These are phyloP conservation scores for Trichosporon coremiiforme DNA, from an alignment of 1,284 basidiomycete genomes.

Conservation along the genomic window DNA sequence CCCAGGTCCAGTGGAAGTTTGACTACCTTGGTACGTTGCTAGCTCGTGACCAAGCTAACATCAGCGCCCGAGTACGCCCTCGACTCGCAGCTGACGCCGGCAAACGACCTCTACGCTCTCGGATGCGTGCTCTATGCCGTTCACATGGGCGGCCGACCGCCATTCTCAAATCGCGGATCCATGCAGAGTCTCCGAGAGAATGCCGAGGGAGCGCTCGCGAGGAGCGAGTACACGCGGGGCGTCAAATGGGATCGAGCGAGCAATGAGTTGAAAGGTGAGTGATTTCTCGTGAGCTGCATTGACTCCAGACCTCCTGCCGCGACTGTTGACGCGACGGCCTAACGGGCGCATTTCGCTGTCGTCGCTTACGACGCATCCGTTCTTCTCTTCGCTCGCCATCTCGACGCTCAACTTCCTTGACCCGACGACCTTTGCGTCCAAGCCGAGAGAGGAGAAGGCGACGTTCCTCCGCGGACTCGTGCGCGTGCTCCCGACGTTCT, in stretches of 20 bases:
- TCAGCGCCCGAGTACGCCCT: conserved; percentile 92
- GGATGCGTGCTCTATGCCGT: conserved; percentile 88
- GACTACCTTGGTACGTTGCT: conserved; percentile 80
- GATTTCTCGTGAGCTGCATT: background rate
- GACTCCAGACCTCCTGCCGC: conserved; percentile 68
- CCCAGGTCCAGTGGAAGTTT: conserved; percentile 85
- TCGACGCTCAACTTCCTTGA: conserved; percentile 96
- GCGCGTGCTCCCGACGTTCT: conserved; percentile 80
- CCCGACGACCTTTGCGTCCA: conserved; percentile 89
- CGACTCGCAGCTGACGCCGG: conserved; percentile 79
- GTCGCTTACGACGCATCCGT: conserved; percentile 76
- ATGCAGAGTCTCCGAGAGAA: conserved; percentile 76
- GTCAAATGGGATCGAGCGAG: conserved; percentile 50
- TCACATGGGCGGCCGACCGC: conserved; percentile 82
- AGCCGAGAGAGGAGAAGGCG: conserved; percentile 91
- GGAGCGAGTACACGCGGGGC: conserved; percentile 48
- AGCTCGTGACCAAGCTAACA: background rate
- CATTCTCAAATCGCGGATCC: conserved; percentile 85
- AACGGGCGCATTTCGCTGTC: conserved; percentile 72
- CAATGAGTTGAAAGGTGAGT: conserved; percentile 50
- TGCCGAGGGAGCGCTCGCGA: conserved; percentile 62
- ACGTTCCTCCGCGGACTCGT: conserved; percentile 91
- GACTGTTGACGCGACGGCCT: conserved; percentile 77
- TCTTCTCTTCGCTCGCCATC: conserved; percentile 96
- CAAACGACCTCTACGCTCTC: conserved; percentile 92